phyloP scores from a whole-genome alignment of 78 protist genomes.

The Guillardia theta region DNA sequence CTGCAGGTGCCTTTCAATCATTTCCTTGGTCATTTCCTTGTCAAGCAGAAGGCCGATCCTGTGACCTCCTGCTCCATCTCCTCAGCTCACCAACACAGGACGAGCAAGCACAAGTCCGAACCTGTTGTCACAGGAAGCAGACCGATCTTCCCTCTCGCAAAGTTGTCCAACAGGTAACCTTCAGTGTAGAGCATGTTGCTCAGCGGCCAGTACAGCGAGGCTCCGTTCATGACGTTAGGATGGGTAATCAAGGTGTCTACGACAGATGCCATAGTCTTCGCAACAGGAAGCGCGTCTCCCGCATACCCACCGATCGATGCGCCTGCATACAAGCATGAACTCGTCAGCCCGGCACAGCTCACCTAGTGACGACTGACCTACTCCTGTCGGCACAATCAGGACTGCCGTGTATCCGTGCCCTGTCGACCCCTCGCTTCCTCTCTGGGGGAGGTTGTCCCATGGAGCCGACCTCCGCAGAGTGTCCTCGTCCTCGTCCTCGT shows the following conservation, averaged over 20 bases:
- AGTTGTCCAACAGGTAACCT: constrained; percentile 30
- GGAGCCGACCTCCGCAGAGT: not conserved
- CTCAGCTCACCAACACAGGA: no score
- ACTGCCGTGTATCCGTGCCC: constrained; percentile 3
- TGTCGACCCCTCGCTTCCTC: not conserved
- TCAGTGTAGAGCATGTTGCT: not conserved
- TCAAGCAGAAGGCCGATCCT: constrained; percentile 26
- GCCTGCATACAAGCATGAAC: no score
- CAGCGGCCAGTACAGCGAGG: constrained; percentile 41
- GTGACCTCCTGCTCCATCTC: no score
- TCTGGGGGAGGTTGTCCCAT: not conserved
- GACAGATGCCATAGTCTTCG: not conserved
- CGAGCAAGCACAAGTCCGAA: no score
- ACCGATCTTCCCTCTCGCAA: not conserved
- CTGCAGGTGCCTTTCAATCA: constrained; percentile 19
- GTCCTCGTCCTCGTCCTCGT: not conserved
- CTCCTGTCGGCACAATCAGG: constrained; percentile 33
- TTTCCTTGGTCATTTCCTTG: not conserved
- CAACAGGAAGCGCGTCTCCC: constrained; percentile 44
- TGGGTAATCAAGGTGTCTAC: constrained; percentile 30
- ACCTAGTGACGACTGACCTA: no score
- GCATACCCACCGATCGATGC: constrained; percentile 42
- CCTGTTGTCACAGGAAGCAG: not conserved
- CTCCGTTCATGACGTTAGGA: constrained; percentile 48
- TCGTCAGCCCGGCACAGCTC: no score